Base-by-base conservation (phyloP, 192 early-diverging fungal genomes). In the Jimgerdemannia lactiflua region DNA sequence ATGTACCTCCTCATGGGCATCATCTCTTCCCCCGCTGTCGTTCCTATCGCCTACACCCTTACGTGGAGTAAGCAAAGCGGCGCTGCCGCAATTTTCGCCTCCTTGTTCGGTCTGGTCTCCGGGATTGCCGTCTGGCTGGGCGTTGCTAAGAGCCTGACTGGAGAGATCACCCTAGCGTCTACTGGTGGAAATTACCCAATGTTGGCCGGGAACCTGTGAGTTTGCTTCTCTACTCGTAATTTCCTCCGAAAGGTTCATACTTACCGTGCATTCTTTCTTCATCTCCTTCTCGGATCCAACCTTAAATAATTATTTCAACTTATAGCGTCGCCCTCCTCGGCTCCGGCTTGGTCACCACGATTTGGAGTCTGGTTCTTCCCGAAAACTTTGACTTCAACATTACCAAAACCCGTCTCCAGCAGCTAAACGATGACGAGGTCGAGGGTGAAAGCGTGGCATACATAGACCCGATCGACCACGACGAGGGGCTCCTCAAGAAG, bases 111-210 rank as follows among this genome's bases (percentile, higher is more conserved):
- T 0, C 74, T 92, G 14, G 71, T 75, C 39, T 69, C 75, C 42
- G 92, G 89, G 3, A 54, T 93, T 17, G 78, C 76, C 4, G 85
- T 90, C 9, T 93, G 92, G 92, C 77, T 93, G 43, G 84, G 85
- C 4, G 83, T 84, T 4, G 86, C 90, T 3, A 65, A 85, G 18
- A 75, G 74, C 17, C 64, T 88, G 4, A 87, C 84, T 76, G 90
- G 89, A 18, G 85, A 82, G 49, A 82, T 94, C 66, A 89, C 81
- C 3, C 49, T 94, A 1, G 80, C 78, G 3, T 79, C 84, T 18
- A 92, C 92, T 10, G 84, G 84, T 49, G 86, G 78, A 10, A 91
- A 93, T 71, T 89, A 93, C 65, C 92, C 92, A 18, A 93, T 93
- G 91, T 86, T 94, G 78, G 89, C 92, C 3, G 92, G 92, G 9